A percentile compares a stretch with the other conserved stretches of the same genome.
Conservation (phyloP, 495 filamentous ascomycete genomes). For the Penicillium paxilli region DNA sequence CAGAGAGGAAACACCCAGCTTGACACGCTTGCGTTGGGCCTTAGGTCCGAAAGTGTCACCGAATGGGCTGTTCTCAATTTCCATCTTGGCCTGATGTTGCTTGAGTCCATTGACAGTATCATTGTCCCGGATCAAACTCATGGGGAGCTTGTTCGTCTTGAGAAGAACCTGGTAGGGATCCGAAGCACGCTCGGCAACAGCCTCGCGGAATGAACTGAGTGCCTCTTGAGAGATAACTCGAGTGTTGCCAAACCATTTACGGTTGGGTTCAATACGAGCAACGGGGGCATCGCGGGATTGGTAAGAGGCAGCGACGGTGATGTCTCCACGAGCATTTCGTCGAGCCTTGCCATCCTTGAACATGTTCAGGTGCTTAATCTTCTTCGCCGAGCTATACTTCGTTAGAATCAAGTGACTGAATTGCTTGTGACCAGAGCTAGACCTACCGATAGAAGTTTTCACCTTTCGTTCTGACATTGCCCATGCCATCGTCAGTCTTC, state of each 20-base stretch:
- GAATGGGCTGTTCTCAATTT: slow-evolving; percentile 83
- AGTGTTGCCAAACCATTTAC: slow-evolving; percentile 81
- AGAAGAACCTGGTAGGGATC: slow-evolving; percentile 92
- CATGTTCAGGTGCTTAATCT: slow-evolving; percentile 81
- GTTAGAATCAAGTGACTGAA: not conserved
- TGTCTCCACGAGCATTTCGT: slow-evolving; percentile 71
- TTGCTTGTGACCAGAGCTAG: not conserved
- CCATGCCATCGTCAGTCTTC: slow-evolving; percentile 79
- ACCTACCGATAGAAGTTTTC: slow-evolving; percentile 88
- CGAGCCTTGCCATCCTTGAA: slow-evolving; percentile 78
- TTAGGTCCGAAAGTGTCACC: slow-evolving; percentile 92
- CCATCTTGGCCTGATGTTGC: slow-evolving; percentile 92
- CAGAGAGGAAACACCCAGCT: slow-evolving; percentile 76
- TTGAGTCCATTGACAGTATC: slow-evolving; percentile 73
- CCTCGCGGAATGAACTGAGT: slow-evolving; percentile 81
- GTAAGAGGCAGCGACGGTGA: slow-evolving; percentile 81
- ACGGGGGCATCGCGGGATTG: slow-evolving; percentile 77
- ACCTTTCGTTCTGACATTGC: slow-evolving; percentile 87
- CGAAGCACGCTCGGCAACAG: slow-evolving; percentile 82
- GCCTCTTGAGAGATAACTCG: slow-evolving; percentile 69
- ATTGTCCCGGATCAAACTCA: slow-evolving; percentile 74
- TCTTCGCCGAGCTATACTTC: slow-evolving; percentile 62
- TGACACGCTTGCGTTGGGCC: slow-evolving; percentile 86
- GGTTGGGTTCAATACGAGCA: slow-evolving; percentile 89
- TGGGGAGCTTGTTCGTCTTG: slow-evolving; percentile 91